Evolutionary conservation across 371 early-diverging fungal species (phyloP).

Genomic region (Saksenaea oblongispora): DNA sequence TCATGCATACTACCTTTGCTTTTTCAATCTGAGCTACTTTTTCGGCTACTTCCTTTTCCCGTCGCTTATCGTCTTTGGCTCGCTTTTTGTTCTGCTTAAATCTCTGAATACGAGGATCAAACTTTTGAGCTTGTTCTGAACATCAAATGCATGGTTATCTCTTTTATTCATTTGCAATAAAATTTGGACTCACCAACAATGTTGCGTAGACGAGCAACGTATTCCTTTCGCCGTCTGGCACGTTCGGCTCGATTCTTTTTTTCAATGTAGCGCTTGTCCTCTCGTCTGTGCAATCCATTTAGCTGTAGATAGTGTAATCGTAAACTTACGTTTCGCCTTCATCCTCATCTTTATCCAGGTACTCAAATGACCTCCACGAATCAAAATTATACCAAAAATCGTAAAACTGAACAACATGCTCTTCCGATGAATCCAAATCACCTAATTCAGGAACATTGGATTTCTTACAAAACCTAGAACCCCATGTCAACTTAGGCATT

Average conservation of each 20-base stretch:
- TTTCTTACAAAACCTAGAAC: conserved; percentile 71
- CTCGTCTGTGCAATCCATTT: conserved; percentile 43
- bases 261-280: conserved; percentile 84
- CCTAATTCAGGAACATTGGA: conserved; percentile 80
- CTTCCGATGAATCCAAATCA: conserved; percentile 56
- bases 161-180: not conserved
- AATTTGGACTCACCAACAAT: conserved; percentile 51
- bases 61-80: not conserved
- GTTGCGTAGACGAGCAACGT: conserved; percentile 72
- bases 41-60: not conserved
- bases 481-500: not conserved
- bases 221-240: conserved; percentile 83
- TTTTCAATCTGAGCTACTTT: conserved; percentile 1
- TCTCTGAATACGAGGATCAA: conserved; percentile 76
- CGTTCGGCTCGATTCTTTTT: conserved; percentile 82
- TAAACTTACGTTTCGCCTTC: conserved; percentile 56
- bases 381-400: conserved; percentile 85
- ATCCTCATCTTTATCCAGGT: conserved; percentile 86
- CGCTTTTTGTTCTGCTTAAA: conserved; percentile 45
- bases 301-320: not conserved
- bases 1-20: not conserved
- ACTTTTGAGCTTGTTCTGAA: conserved; percentile 56
- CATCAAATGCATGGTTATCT: not conserved
- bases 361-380: conserved; percentile 92
- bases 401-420: conserved; percentile 86